Percentiles rank a stretch among this genome's conserved stretches.
Evolutionary conservation across 176 grass and related monocot genomes (phyloP).

Genomic region (Carex littledalei): DNA sequence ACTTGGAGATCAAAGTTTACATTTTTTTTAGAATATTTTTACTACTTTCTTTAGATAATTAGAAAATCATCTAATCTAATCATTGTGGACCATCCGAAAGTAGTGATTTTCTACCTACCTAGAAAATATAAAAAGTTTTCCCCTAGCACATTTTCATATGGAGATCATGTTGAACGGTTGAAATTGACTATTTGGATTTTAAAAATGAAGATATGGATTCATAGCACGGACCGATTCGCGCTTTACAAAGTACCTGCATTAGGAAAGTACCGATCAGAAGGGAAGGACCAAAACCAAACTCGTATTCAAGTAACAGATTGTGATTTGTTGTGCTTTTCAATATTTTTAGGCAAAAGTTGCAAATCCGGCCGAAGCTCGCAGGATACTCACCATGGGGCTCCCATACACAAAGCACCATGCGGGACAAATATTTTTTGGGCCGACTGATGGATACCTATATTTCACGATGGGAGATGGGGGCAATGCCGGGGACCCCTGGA

Average conservation of each 20-base stretch:
- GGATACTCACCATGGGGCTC: conserved; percentile 68
- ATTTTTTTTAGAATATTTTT: too few species aligned
- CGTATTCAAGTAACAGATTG: neutral
- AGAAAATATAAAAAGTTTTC: too few species aligned
- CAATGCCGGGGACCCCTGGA: conserved; percentile 61
- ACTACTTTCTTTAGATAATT: too few species aligned
- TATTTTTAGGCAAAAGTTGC: conserved; percentile 42
- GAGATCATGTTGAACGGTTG: too few species aligned
- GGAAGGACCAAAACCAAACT: neutral
- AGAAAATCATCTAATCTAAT: too few species aligned
- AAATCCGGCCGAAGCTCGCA: conserved; percentile 43
- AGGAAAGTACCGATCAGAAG: neutral
- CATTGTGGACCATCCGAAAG: too few species aligned
- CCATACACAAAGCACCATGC: conserved; percentile 69
- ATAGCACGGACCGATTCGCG: too few species aligned
- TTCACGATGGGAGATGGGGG: conserved; percentile 90
- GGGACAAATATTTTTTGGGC: conserved; percentile 66
- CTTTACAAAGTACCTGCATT: neutral
- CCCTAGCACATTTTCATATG: too few species aligned
- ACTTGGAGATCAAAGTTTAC: too few species aligned
- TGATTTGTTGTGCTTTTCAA: neutral
- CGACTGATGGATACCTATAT: conserved; percentile 65
- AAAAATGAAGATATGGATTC: too few species aligned
- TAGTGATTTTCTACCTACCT: too few species aligned
- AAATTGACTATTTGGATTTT: too few species aligned